Percentiles rank a stretch among this genome's conserved stretches.
Conservation (phyloP, 2,329 filamentous ascomycete genomes). For the Neurospora crassa region DNA sequence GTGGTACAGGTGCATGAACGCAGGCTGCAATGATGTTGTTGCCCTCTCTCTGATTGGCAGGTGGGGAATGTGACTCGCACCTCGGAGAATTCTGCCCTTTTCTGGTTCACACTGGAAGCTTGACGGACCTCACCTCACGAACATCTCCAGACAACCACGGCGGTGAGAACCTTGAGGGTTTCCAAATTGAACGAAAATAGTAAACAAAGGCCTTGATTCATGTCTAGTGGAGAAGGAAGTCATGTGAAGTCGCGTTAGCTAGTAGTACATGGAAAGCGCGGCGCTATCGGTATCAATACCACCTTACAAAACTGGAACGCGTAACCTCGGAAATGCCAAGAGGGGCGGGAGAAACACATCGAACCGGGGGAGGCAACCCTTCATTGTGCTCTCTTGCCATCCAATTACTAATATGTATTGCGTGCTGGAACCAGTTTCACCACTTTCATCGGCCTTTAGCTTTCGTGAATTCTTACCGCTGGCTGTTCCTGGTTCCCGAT, state of each 20-base stretch:
- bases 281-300: too few species aligned
- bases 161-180: neutral
- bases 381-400: neutral
- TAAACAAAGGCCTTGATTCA: too few species aligned
- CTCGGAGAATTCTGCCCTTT: neutral
- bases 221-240: neutral
- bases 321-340: neutral
- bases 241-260: neutral
- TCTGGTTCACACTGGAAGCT: neutral
- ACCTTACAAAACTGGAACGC: neutral
- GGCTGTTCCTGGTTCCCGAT: neutral
- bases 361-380: neutral
- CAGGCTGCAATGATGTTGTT: neutral
- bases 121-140: neutral
- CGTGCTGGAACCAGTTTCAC: neutral
- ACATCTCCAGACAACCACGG: neutral
- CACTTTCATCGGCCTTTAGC: neutral
- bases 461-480: neutral
- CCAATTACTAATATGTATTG: neutral
- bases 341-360: neutral
- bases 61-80: neutral
- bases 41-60: neutral
- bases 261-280: neutral
- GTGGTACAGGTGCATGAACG: neutral
- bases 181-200: neutral